Percentiles rank a stretch among this genome's conserved stretches.
Conservation (phyloP, 768 basidiomycete genomes). For the Trametes meyenii region DNA sequence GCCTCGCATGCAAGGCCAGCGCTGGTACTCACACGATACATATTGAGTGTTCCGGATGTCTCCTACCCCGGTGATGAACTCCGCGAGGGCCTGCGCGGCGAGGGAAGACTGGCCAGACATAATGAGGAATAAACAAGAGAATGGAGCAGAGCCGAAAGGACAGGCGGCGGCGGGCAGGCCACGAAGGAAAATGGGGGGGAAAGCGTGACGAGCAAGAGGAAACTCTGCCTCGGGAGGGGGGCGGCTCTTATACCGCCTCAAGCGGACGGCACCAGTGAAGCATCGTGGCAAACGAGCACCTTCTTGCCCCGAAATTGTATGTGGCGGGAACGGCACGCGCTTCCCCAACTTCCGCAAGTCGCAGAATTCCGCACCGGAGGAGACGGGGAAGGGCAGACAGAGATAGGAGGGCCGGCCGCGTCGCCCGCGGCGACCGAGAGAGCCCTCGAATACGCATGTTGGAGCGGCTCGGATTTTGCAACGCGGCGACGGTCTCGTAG, state of each 20-base stretch:
- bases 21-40: constrained; percentile 13
- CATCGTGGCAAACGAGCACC: not conserved
- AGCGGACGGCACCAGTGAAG: constrained; percentile 8
- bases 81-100: not conserved
- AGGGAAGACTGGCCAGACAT: not conserved
- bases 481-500: no score
- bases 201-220: constrained; percentile 4
- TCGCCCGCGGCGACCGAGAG: no score
- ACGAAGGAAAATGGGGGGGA: constrained; percentile 4
- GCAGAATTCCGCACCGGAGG: constrained; percentile 5
- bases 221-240: not conserved
- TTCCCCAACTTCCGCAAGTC: constrained; percentile 3
- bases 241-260: constrained; percentile 11
- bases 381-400: not conserved
- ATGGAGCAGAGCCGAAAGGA: constrained; percentile 6
- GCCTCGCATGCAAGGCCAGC: not conserved
- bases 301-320: constrained; percentile 5
- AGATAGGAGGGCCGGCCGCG: not conserved
- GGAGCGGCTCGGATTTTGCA: no score
- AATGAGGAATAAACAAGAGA: not conserved
- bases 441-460: no score
- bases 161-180: not conserved
- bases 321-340: constrained; percentile 5
- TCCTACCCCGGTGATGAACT: constrained; percentile 6
- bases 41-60: constrained; percentile 17